phyloP scores from a whole-genome alignment of 371 early-diverging fungal genomes.

The Lichtheimia ornata region DNA sequence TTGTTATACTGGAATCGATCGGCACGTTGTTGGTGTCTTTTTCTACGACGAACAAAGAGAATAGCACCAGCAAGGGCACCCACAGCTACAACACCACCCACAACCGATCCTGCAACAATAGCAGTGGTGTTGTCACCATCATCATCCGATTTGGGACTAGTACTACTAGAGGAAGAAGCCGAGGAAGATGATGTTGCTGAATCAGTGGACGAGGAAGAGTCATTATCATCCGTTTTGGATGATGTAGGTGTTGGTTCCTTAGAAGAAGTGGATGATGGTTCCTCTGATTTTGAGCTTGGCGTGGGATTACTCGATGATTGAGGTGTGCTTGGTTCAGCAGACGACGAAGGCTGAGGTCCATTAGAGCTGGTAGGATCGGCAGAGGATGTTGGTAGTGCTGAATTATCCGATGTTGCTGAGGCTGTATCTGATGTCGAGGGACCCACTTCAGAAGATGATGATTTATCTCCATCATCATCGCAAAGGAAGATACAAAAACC shows the following conservation, averaged over 20 bases:
- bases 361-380: conserved; percentile 3
- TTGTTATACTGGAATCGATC: conserved; percentile 16
- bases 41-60: conserved; percentile 31
- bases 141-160: not conserved
- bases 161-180: conserved; percentile 8
- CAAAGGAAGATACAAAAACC: conserved; percentile 12
- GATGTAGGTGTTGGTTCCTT: conserved; percentile 2
- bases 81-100: conserved; percentile 40
- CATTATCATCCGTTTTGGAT: not conserved
- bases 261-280: conserved; percentile 12
- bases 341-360: not conserved
- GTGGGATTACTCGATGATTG: too few species aligned
- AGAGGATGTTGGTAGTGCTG: not conserved
- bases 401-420: conserved; percentile 2
- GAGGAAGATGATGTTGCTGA: conserved; percentile 7
- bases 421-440: conserved; percentile 1
- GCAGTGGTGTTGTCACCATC: conserved; percentile 25
- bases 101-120: conserved; percentile 45
- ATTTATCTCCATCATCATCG: not conserved
- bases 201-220: not conserved
- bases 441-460: conserved; percentile 7
- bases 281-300: not conserved
- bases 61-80: conserved; percentile 43
- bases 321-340: not conserved
- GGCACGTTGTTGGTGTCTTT: conserved; percentile 11